These are phyloP conservation scores for Blumeria hordei DNA, from an alignment of 2,329 filamentous ascomycete species.

Conservation along the genomic window DNA sequence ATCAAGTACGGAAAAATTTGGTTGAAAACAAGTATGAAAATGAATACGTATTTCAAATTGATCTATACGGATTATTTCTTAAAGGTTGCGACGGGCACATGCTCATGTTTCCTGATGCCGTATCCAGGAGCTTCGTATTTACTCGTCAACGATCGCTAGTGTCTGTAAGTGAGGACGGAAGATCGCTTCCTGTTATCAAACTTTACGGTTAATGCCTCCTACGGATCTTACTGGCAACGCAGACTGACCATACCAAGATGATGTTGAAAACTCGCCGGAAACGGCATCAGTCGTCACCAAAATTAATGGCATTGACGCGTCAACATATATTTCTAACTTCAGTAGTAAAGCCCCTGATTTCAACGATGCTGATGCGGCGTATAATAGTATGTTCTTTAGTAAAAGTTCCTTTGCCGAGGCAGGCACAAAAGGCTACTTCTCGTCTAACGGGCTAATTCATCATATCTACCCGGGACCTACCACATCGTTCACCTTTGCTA, in stretches of 20 bases:
- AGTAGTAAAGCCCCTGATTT: constrained; percentile 16
- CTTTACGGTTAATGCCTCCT: constrained; percentile 31
- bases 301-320: constrained; percentile 32
- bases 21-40: constrained; percentile 21
- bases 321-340: constrained; percentile 23
- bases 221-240: background rate
- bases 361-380: constrained; percentile 19
- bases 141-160: constrained; percentile 25
- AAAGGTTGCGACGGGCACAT: constrained; percentile 42
- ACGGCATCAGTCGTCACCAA: constrained; percentile 23
- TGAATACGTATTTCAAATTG: constrained; percentile 21
- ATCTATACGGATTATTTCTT: constrained; percentile 27
- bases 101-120: constrained; percentile 26
- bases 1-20: constrained; percentile 21
- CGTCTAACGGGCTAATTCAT: constrained; percentile 14
- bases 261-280: constrained; percentile 20
- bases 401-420: constrained; percentile 10
- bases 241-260: constrained; percentile 11
- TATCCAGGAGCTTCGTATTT: constrained; percentile 25
- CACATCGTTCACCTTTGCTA: constrained; percentile 19
- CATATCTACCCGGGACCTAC: constrained; percentile 18
- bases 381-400: constrained; percentile 20
- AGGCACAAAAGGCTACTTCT: constrained; percentile 16
- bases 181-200: constrained; percentile 30
- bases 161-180: constrained; percentile 34